Evolutionary conservation across 768 basidiomycete genomes (phyloP).

Genomic region (Phanerochaete sordida): DNA sequence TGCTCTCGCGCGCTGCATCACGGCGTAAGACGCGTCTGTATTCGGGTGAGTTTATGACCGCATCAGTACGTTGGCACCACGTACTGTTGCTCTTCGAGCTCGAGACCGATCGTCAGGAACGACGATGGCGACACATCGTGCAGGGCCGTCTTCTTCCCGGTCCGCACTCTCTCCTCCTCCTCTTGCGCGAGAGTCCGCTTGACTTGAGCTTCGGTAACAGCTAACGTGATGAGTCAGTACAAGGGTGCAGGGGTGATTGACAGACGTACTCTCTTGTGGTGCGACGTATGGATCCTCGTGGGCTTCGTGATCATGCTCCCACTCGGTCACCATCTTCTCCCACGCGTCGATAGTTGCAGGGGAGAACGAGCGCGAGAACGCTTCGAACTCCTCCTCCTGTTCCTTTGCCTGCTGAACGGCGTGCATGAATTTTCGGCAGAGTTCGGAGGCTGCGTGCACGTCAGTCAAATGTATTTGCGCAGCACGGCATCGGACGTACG

Average conservation of each 20-base stretch:
- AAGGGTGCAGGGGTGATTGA: too few species aligned
- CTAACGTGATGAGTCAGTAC: too few species aligned
- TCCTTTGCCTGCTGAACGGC: neutral
- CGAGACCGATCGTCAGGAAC: neutral
- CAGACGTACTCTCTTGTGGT: neutral
- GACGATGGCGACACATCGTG: neutral
- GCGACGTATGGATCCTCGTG: neutral
- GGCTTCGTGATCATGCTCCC: neutral
- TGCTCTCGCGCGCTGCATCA: too few species aligned
- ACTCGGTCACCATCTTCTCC: neutral
- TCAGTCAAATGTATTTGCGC: neutral
- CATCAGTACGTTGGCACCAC: neutral
- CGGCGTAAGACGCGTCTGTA: too few species aligned
- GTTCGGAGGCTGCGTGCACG: neutral
- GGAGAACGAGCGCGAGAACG: too few species aligned
- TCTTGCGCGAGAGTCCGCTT: neutral
- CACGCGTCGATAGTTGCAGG: neutral
- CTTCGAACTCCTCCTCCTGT: neutral
- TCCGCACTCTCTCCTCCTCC: neutral
- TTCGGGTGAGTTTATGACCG: too few species aligned
- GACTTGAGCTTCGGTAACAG: neutral
- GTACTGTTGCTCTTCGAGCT: neutral
- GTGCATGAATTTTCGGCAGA: neutral
- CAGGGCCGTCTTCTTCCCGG: neutral
- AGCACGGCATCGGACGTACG: conserved; percentile 14